These are phyloP conservation scores for Penicillium sp. DNA, from an alignment of 2,329 filamentous ascomycete species.

Conservation along the genomic window DNA sequence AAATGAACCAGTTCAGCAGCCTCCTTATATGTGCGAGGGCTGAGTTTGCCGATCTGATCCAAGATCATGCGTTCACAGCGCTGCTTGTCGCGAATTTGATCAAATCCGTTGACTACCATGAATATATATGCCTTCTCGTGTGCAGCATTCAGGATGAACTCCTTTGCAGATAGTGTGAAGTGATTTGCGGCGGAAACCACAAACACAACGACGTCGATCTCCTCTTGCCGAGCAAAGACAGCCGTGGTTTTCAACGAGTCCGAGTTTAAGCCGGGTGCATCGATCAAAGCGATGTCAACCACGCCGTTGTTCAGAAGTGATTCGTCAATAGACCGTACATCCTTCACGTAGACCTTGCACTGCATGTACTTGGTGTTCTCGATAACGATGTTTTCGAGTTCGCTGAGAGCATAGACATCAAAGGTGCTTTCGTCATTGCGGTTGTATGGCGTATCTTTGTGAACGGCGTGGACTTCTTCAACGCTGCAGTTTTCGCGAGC, in stretches of 20 bases:
- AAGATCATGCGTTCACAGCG: conserved; percentile 90
- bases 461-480: conserved; percentile 94
- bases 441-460: conserved; percentile 75
- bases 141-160: conserved; percentile 94
- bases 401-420: conserved; percentile 72
- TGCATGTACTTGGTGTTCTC: conserved; percentile 87
- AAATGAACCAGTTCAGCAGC: conserved; percentile 92
- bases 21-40: conserved; percentile 89
- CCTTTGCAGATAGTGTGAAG: conserved; percentile 95
- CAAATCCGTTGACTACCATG: conserved; percentile 96
- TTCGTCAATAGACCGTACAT: conserved; percentile 83
- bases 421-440: conserved; percentile 93
- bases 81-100: conserved; percentile 87
- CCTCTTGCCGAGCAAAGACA: conserved; percentile 93
- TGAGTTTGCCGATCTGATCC: conserved; percentile 83
- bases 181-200: conserved; percentile 97
- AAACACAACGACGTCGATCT: conserved; percentile 98
- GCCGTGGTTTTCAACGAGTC: conserved; percentile 97
- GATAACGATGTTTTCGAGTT: conserved; percentile 84
- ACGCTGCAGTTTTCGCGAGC: conserved; percentile 84
- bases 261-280: conserved; percentile 91
- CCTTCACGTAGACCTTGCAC: conserved; percentile 95
- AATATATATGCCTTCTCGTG: conserved; percentile 98
- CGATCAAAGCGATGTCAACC: conserved; percentile 95
- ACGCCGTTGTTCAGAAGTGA: conserved; percentile 96